Percentiles rank a stretch among this genome's conserved stretches.
These are phyloP conservation scores for Claviceps sp. DNA, from an alignment of 2,329 filamentous ascomycete genomes.

Conservation along the genomic window DNA sequence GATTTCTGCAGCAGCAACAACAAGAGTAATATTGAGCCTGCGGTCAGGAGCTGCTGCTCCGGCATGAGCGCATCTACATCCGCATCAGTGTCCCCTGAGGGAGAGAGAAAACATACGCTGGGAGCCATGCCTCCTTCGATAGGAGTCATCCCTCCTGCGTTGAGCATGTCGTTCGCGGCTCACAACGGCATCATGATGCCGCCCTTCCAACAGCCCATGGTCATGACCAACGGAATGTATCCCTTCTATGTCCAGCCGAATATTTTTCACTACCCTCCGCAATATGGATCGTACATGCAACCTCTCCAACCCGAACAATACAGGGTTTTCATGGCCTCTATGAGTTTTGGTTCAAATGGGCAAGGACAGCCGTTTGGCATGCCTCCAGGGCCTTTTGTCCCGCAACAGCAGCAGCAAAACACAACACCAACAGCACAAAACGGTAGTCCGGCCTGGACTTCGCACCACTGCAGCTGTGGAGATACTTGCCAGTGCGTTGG, in stretches of 20 bases:
- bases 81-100: constrained; percentile 7
- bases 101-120: constrained; percentile 10
- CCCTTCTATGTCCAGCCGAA: constrained; percentile 29
- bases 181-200: constrained; percentile 20
- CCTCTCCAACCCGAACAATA: constrained; percentile 41
- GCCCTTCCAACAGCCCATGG: constrained; percentile 22
- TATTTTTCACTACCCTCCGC: constrained; percentile 38
- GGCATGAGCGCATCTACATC: constrained; percentile 6
- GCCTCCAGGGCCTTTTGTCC: constrained; percentile 9
- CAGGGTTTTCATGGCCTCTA: constrained; percentile 31
- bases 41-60: constrained; percentile 19
- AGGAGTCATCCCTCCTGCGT: constrained; percentile 10
- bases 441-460: constrained; percentile 17
- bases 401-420: constrained; percentile 1
- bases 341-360: constrained; percentile 9
- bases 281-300: constrained; percentile 41
- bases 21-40: not conserved
- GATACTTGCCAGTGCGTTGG: constrained; percentile 54
- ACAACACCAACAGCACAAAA: constrained; percentile 6
- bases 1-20: constrained; percentile 4
- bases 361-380: constrained; percentile 11
- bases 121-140: constrained; percentile 10
- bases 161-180: constrained; percentile 8
- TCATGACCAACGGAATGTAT: constrained; percentile 26
- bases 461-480: constrained; percentile 46